Evolutionary conservation across 1,139 yeast species (phyloP).

Genomic region (Meyerozyma carpophila): DNA sequence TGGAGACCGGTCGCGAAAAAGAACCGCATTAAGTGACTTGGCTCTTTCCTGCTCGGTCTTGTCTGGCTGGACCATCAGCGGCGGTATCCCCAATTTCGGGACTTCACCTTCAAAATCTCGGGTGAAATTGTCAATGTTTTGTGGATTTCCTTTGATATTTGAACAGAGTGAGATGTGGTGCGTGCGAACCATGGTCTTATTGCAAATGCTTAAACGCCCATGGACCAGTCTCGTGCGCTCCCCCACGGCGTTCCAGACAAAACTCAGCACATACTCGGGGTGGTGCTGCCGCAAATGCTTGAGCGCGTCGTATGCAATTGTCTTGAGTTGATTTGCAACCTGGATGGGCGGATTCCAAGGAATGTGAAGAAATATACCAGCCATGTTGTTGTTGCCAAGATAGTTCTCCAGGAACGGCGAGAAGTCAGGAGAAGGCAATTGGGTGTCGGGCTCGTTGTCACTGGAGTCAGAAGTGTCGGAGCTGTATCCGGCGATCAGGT

Average conservation of each 20-base stretch:
- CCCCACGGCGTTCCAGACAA: slow-evolving; percentile 7
- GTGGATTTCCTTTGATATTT: slow-evolving; percentile 10
- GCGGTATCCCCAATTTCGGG: slow-evolving; percentile 3
- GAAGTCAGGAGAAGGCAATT: slow-evolving; percentile 3
- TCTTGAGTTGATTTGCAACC: slow-evolving; percentile 2
- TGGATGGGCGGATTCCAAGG: slow-evolving; percentile 15
- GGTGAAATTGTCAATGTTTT: slow-evolving; percentile 8
- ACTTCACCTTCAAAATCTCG: slow-evolving; percentile 7
- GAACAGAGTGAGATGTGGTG: slow-evolving; percentile 15
- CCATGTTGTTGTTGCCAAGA: slow-evolving; percentile 6
- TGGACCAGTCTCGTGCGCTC: slow-evolving; percentile 3
- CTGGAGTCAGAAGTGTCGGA: background rate
- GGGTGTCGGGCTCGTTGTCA: slow-evolving; percentile 1
- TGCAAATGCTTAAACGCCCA: slow-evolving; percentile 6
- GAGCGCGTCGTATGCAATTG: slow-evolving; percentile 1
- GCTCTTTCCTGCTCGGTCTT: slow-evolving; percentile 4
- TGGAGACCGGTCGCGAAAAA: slow-evolving; percentile 5
- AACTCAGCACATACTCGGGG: slow-evolving; percentile 4
- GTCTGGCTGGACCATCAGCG: slow-evolving; percentile 5
- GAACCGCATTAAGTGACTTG: slow-evolving; percentile 2
- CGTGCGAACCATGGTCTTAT: slow-evolving; percentile 5
- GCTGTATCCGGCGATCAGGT: background rate
- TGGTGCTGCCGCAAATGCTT: background rate
- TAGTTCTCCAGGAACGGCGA: slow-evolving; percentile 11
- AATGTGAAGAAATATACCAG: slow-evolving; percentile 8